A percentile compares a stretch with the other conserved stretches of the same genome.
Evolutionary conservation across 352 stramenopile genomes (phyloP).

Genomic region (Globisporangium splendens): DNA sequence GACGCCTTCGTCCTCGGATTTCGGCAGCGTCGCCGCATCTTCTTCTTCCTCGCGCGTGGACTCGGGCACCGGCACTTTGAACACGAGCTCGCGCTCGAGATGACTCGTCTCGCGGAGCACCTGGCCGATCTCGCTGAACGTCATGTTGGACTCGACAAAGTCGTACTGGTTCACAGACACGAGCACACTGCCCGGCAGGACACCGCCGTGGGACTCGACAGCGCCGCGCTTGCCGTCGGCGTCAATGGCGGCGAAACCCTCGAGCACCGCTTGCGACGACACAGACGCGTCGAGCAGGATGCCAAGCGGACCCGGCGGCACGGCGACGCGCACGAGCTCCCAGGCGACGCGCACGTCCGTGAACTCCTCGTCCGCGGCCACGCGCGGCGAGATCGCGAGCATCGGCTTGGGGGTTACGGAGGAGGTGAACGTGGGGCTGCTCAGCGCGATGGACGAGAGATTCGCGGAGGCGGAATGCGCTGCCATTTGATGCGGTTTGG

Average conservation of each 20-base stretch:
- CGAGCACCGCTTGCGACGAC: slow-evolving; percentile 40
- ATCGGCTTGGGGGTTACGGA: not conserved
- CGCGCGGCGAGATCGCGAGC: slow-evolving; percentile 2
- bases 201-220: slow-evolving; percentile 38
- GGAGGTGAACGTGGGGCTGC: slow-evolving; percentile 2
- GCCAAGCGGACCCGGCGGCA: slow-evolving; percentile 56
- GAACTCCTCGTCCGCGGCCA: slow-evolving; percentile 8
- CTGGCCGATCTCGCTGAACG: slow-evolving; percentile 48
- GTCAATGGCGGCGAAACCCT: slow-evolving; percentile 53
- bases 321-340: slow-evolving; percentile 36
- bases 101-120: slow-evolving; percentile 57
- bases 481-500: not conserved
- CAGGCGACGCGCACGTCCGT: slow-evolving; percentile 6
- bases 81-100: slow-evolving; percentile 41
- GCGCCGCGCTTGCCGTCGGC: slow-evolving; percentile 33
- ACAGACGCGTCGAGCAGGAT: slow-evolving; percentile 60
- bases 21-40: not conserved
- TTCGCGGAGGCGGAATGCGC: not conserved
- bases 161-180: slow-evolving; percentile 64
- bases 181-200: slow-evolving; percentile 43
- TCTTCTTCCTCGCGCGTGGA: not conserved
- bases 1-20: not conserved
- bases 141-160: slow-evolving; percentile 36
- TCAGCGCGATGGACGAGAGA: slow-evolving; percentile 6
- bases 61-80: slow-evolving; percentile 29